Conservation (phyloP, 2,329 filamentous ascomycete species). For the Zymoseptoria ardabiliae region DNA sequence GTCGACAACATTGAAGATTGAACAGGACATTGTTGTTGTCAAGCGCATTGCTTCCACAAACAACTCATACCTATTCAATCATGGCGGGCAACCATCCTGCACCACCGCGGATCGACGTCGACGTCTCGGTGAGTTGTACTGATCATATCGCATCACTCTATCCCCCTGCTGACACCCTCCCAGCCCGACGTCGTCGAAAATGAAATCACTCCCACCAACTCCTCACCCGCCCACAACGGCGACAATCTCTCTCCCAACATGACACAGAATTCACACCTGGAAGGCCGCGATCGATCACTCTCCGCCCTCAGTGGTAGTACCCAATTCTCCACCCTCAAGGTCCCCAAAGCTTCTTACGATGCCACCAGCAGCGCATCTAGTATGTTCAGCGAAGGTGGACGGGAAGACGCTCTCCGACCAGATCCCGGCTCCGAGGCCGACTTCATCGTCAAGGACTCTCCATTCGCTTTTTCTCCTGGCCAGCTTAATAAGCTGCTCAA, state of each 20-base stretch:
- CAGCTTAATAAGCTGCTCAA: conserved; percentile 75
- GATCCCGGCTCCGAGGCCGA: conserved; percentile 69
- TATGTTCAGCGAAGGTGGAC: conserved; percentile 13
- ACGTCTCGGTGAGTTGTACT: conserved; percentile 5
- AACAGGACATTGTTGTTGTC: not conserved
- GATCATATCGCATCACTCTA: not conserved
- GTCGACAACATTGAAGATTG: not conserved
- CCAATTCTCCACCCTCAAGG: conserved; percentile 14
- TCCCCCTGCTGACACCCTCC: not conserved
- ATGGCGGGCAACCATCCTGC: conserved; percentile 14
- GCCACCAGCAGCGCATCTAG: conserved; percentile 15
- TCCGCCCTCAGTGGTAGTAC: conserved; percentile 17
- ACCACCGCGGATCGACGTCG: conserved; percentile 16
- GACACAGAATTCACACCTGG: conserved; percentile 9
- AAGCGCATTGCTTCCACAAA: not conserved
- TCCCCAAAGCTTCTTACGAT: conserved; percentile 11
- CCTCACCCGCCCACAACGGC: conserved; percentile 5
- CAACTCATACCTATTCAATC: not conserved
- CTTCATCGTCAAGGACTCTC: conserved; percentile 68
- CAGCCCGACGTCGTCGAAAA: conserved; percentile 7
- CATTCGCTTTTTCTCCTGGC: conserved; percentile 75
- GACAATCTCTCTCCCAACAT: conserved; percentile 10
- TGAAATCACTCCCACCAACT: conserved; percentile 11
- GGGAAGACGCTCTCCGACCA: conserved; percentile 60
- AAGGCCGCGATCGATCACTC: conserved; percentile 15